Base-by-base conservation (phyloP, 495 filamentous ascomycete species). In the Podospora conica region DNA sequence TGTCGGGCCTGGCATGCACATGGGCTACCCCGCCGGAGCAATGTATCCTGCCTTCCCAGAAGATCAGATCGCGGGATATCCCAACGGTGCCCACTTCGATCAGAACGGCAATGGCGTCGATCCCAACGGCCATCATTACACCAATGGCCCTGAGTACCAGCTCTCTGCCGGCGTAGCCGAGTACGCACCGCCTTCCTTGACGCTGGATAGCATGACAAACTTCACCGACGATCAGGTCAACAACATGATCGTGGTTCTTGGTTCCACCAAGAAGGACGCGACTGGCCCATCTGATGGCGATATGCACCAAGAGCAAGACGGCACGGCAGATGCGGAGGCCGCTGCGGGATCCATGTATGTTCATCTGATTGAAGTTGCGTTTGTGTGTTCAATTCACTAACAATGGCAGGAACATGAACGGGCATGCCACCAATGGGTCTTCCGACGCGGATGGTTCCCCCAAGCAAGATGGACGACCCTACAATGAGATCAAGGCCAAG, bases 121-220 rank as follows among this genome's bases (percentile, higher is more conserved):
- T 3, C 53, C 73, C 10, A 83, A 83, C 53, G 78, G 79, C 9
- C 65, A 81, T 58, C 68, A 75, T 55, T 79, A 73, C 33, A 69
- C 33, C 33, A 48, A 48, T 8, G 40, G 72, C 10, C 70, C 79
- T 0, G 83, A 85, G 62, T 85, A 87, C 3, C 81, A 85, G 54
- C 81, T 95, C 27, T 93, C 90, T 23, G 89, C 91, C 9, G 80
- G 85, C 20, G 91, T 91, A 8, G 88, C 90, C 0, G 91, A 93
- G 65, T 95, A 91, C 71, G 83, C 88, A 22, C 91, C 91, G 61
- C 82, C 81, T 29, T 73, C 78, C 33, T 69, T 77, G 53, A 84
- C 83, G 69, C 73, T 79, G 74, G 76, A 81, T 55, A 69, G 65
- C 33, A 79, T 77, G 69, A 75, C 75, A 59, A 75, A 80, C 4